These are phyloP conservation scores for Xylaria sp. DNA, from an alignment of 2,329 filamentous ascomycete genomes.

Conservation along the genomic window DNA sequence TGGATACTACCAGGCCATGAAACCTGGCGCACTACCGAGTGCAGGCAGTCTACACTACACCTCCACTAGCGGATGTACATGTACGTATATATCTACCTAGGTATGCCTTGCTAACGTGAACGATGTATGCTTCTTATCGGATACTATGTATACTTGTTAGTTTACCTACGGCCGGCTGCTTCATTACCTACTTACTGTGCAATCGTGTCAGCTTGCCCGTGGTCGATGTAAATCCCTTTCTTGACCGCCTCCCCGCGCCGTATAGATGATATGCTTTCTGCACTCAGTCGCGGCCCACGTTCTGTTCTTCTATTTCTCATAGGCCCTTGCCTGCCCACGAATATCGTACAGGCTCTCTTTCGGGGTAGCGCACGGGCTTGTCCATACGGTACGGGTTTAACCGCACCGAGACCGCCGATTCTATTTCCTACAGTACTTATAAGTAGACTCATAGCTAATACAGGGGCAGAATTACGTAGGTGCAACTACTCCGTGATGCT, in stretches of 20 bases:
- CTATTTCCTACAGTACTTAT: background rate
- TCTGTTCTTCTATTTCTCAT: conserved; percentile 30
- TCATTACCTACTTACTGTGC: background rate
- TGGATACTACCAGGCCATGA: background rate
- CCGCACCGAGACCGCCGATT: background rate
- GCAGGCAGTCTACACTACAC: background rate
- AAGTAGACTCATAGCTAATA: background rate
- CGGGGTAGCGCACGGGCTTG: background rate
- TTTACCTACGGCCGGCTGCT: background rate
- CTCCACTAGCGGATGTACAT: too few relatives aligned
- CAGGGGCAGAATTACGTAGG: background rate
- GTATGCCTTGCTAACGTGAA: background rate
- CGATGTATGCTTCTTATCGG: background rate
- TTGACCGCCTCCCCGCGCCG: conserved; percentile 15
- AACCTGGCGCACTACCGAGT: too few relatives aligned
- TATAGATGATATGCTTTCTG: background rate
- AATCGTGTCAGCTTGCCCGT: conserved; percentile 2
- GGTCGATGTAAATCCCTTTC: background rate
- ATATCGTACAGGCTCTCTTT: conserved; percentile 6
- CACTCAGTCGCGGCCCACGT: conserved; percentile 27
- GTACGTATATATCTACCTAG: background rate
- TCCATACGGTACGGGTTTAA: background rate
- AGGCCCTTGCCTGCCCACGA: conserved; percentile 17
- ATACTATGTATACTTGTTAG: background rate
- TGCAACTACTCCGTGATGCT: background rate